Evolutionary conservation across 768 basidiomycete genomes (phyloP).

Genomic region (Aureoboletus auriporus): DNA sequence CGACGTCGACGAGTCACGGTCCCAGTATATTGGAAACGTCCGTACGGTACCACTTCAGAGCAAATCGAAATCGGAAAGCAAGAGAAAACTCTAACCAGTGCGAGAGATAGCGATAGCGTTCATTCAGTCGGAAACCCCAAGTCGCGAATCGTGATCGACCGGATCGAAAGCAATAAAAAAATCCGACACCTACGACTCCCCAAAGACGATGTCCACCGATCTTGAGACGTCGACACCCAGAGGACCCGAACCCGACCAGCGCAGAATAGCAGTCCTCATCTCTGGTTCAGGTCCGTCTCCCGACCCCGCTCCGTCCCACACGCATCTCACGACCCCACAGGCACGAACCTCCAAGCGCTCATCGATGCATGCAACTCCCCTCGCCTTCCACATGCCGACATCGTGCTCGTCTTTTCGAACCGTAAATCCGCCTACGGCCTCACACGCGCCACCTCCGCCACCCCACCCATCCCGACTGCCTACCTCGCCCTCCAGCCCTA

Average conservation of each 20-base stretch:
- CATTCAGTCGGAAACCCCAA: too few species aligned
- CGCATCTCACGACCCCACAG: conserved; percentile 36
- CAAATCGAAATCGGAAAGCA: too few species aligned
- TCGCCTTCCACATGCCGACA: conserved; percentile 62
- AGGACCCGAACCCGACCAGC: conserved; percentile 1
- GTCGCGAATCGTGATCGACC: background rate
- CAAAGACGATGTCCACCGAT: background rate
- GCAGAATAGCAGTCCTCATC: conserved; percentile 55
- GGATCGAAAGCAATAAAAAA: background rate
- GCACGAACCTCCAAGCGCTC: conserved; percentile 94
- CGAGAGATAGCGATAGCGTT: too few species aligned
- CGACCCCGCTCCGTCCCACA: background rate
- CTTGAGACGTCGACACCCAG: background rate
- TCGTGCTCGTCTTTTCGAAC: conserved; percentile 87
- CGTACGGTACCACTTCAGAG: background rate
- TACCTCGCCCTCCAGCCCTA: conserved; percentile 85
- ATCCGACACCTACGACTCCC: background rate
- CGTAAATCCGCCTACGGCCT: conserved; percentile 89
- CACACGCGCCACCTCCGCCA: conserved; percentile 64
- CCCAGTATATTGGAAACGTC: background rate
- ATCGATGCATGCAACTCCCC: conserved; percentile 84
- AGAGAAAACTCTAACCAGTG: too few species aligned
- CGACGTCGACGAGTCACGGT: too few species aligned
- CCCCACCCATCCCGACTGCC: conserved; percentile 76
- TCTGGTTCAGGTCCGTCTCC: conserved; percentile 54